phyloP scores from a whole-genome alignment of 352 stramenopile genomes.

The Pythium biforme region DNA sequence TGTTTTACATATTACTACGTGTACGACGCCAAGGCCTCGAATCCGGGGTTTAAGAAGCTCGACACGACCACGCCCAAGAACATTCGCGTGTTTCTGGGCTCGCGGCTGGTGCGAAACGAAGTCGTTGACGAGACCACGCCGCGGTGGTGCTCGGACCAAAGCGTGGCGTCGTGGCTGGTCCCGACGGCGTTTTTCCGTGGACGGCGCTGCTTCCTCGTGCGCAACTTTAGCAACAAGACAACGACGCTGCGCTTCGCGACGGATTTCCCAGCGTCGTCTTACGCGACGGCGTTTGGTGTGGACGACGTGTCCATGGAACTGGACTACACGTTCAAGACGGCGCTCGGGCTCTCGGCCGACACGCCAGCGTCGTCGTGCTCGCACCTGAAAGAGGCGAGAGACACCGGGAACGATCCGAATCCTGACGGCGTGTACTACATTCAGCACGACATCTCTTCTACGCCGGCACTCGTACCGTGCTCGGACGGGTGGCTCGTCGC shows the following conservation, averaged over 20 bases:
- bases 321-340: constrained; percentile 50
- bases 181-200: constrained; percentile 39
- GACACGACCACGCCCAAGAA: constrained; percentile 37
- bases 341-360: constrained; percentile 45
- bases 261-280: constrained; percentile 41
- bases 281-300: constrained; percentile 50
- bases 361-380: constrained; percentile 46
- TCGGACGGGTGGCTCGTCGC: constrained; percentile 62
- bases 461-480: constrained; percentile 39
- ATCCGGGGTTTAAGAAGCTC: constrained; percentile 28
- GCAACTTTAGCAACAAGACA: constrained; percentile 37
- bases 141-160: constrained; percentile 42
- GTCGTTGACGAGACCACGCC: constrained; percentile 38
- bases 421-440: constrained; percentile 57
- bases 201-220: constrained; percentile 38
- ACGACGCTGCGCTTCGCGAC: constrained; percentile 41
- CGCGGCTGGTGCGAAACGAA: constrained; percentile 39
- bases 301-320: constrained; percentile 65
- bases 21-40: constrained; percentile 34
- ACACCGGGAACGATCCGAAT: constrained; percentile 41
- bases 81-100: constrained; percentile 48
- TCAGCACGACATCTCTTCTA: constrained; percentile 28
- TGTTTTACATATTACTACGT: constrained; percentile 69
- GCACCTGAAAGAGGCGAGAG: constrained; percentile 44
- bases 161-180: constrained; percentile 12